phyloP scores from a whole-genome alignment of 2,329 filamentous ascomycete species.

The Trichoderma harzianum region DNA sequence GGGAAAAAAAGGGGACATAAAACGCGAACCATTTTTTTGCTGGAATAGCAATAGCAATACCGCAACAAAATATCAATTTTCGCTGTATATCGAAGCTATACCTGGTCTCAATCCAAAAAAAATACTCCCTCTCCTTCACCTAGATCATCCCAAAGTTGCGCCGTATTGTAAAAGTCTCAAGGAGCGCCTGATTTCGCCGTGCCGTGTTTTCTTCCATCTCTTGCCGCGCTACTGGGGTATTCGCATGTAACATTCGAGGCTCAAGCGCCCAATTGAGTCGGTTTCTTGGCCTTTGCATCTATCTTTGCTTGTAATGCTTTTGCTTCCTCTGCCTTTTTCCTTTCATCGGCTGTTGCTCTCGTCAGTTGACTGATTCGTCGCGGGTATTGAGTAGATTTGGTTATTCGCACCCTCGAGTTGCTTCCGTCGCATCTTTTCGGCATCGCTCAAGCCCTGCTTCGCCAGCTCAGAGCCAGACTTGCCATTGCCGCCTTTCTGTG shows the following conservation, averaged over 20 bases:
- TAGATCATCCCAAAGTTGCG: background rate
- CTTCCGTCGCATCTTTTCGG: slow-evolving; percentile 12
- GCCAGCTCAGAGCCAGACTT: no score
- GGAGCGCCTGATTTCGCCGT: slow-evolving; percentile 17
- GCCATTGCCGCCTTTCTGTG: no score
- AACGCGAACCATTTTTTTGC: background rate
- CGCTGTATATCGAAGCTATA: background rate
- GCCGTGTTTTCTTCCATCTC: background rate
- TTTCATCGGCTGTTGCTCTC: background rate
- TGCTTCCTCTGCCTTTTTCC: background rate
- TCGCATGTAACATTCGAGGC: background rate
- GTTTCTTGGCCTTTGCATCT: background rate
- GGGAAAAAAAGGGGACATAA: background rate
- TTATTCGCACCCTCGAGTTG: background rate
- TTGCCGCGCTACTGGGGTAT: background rate
- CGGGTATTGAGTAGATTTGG: background rate
- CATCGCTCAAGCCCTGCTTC: no score
- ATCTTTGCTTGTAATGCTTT: background rate
- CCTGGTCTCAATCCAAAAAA: background rate
- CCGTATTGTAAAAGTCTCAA: slow-evolving; percentile 3
- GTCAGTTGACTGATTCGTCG: background rate
- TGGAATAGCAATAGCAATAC: background rate
- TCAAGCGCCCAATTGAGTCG: background rate
- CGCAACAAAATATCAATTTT: slow-evolving; percentile 9
- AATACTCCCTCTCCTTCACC: background rate